Evolutionary conservation across 2,329 filamentous ascomycete genomes (phyloP).

Genomic region (Claviceps maximensis): DNA sequence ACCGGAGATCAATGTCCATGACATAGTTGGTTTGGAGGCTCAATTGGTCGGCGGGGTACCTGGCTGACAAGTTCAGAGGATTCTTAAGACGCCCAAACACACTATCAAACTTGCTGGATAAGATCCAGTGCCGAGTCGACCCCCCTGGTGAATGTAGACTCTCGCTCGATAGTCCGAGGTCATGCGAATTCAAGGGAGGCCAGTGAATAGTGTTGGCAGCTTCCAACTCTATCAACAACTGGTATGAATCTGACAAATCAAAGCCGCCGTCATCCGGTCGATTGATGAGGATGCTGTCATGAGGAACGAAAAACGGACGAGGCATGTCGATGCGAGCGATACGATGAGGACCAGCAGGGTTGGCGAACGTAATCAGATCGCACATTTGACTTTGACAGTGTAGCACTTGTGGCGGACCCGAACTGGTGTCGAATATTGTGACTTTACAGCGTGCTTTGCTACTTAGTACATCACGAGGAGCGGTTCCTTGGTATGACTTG

Average conservation of each 20-base stretch:
- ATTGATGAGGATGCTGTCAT: constrained; percentile 37
- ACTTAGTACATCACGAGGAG: constrained; percentile 17
- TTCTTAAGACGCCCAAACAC: constrained; percentile 30
- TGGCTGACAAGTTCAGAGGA: constrained; percentile 16
- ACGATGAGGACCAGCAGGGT: constrained; percentile 30
- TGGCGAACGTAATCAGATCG: constrained; percentile 36
- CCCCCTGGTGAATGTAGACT: constrained; percentile 10
- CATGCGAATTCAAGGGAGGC: constrained; percentile 34
- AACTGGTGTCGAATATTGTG: constrained; percentile 22
- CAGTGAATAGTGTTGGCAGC: constrained; percentile 35
- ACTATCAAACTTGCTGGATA: constrained; percentile 28
- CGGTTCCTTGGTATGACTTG: constrained; percentile 15
- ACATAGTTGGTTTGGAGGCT: constrained; percentile 28
- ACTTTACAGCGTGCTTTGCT: constrained; percentile 25
- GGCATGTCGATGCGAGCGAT: constrained; percentile 35
- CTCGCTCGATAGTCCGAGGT: constrained; percentile 16
- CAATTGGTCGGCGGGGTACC: constrained; percentile 12
- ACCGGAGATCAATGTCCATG: constrained; percentile 35
- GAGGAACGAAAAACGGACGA: constrained; percentile 37
- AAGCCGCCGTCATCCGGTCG: constrained; percentile 32
- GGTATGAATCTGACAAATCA: constrained; percentile 36
- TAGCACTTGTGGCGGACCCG: constrained; percentile 28
- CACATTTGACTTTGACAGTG: constrained; percentile 43
- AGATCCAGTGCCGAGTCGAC: constrained; percentile 21
- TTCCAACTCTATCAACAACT: constrained; percentile 38